These are phyloP conservation scores for Leccinum subatratum DNA, from an alignment of 1,284 basidiomycete species.

Conservation along the genomic window DNA sequence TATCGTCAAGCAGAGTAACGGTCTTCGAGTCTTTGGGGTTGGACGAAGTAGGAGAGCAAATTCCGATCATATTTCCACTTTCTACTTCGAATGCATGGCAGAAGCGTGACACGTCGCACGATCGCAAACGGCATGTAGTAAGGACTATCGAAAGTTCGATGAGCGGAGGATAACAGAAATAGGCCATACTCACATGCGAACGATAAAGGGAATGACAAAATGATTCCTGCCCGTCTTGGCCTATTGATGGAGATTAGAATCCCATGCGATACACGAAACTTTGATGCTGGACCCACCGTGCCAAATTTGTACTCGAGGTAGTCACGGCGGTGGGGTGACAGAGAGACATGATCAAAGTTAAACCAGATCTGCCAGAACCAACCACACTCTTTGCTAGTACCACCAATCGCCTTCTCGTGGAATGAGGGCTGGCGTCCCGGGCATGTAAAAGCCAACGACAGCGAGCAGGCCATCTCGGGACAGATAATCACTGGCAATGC, in stretches of 20 bases:
- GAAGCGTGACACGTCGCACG: conserved; percentile 57
- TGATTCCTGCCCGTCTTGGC: conserved; percentile 68
- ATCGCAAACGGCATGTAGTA: conserved; percentile 73
- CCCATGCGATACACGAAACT: background rate
- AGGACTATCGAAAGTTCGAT: conserved; percentile 37
- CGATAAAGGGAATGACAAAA: conserved; percentile 65
- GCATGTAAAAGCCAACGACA: conserved; percentile 80
- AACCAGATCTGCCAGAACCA: conserved; percentile 87
- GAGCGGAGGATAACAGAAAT: conserved; percentile 4
- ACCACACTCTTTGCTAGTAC: conserved; percentile 63
- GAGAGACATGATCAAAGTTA: conserved; percentile 71
- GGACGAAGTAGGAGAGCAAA: conserved; percentile 41
- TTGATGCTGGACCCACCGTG: conserved; percentile 39
- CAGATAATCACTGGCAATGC: conserved; percentile 65
- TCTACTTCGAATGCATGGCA: conserved; percentile 69
- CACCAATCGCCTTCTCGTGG: conserved; percentile 66
- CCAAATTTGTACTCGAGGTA: conserved; percentile 83
- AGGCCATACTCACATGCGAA: conserved; percentile 49
- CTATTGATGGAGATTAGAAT: conserved; percentile 21
- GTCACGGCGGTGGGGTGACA: conserved; percentile 66
- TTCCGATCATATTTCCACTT: conserved; percentile 63
- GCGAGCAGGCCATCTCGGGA: conserved; percentile 62
- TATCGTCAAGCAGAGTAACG: conserved; percentile 38
- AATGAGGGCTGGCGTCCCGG: conserved; percentile 56
- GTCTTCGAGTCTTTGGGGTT: conserved; percentile 33